Base-by-base conservation (phyloP, 371 early-diverging fungal species). In the Mucor racemosus region DNA sequence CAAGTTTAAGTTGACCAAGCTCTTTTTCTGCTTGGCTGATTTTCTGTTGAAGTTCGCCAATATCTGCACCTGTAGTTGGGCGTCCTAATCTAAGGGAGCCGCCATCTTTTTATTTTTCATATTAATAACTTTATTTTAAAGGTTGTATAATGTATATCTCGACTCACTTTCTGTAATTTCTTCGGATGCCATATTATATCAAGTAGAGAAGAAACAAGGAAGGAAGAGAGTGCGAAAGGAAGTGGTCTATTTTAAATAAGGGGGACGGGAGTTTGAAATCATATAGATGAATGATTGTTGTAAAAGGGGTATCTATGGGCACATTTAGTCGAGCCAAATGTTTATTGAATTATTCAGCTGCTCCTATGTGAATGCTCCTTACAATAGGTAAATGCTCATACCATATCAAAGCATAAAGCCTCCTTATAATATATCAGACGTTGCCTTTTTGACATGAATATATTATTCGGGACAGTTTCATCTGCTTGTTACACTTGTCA, bases 1-100 rank as follows among this genome's bases (percentile, higher is more conserved):
- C 79, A 8, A 69, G 19, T 42, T 76, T 71, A 13, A 80, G 56
- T 33, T 74, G 71, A n/a, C 42, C 57, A 1, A 83, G 53, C 42
- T 83, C 84, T 46, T 71, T 61, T 58, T 83, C 81, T 0, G 81
- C 84, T 39, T 72, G 67, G 21, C 79, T 76, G 39, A 83, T 80
- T 53, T 80, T 80, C 59, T 75, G 76, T 57, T 83, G 84, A 11
- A 83, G 59, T 58, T 83, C 84, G 14, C 79, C 81, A 71, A 83
- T 79, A 69, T 83, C 84, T 36, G 72, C 79, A 13, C 82, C 82
- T 10, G 82, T 82, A 7, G 82, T 73, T 14, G 79, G 71, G 21
- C 66, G 62, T 4, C 64, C 64, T 44, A 64, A 44, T 46, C 63
- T 38, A 36, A 68, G 40, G 11, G 48, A 48, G n/a, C 60, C 59